A percentile compares a stretch with the other conserved stretches of the same genome.
phyloP scores from a whole-genome alignment of 2,329 filamentous ascomycete species.

The Arthrobotrys sinensis region DNA sequence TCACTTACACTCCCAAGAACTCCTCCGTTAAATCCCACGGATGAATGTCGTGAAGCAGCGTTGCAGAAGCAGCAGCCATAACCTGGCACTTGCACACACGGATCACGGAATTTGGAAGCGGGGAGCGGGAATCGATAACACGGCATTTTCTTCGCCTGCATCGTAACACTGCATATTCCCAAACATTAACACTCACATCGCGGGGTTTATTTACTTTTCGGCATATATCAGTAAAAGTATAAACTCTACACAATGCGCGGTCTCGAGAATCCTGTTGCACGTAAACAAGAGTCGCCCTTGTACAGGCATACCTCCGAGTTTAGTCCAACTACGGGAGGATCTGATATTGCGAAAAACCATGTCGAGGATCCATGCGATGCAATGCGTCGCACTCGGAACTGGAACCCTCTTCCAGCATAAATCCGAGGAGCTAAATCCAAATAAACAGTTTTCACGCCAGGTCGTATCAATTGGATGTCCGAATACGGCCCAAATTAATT shows the following conservation, averaged over 20 bases:
- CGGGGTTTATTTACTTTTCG: constrained; percentile 19
- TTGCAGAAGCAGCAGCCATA: background rate
- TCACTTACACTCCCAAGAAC: background rate
- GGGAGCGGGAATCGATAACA: constrained; percentile 8
- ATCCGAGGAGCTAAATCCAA: constrained; percentile 14
- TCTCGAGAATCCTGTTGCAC: background rate
- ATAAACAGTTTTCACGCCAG: background rate
- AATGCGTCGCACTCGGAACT: constrained; percentile 21
- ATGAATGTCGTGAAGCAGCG: background rate
- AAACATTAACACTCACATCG: constrained; percentile 8
- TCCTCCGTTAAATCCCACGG: no score
- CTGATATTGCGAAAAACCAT: background rate
- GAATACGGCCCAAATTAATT: background rate
- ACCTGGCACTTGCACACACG: background rate
- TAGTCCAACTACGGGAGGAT: constrained; percentile 3
- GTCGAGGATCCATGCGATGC: constrained; percentile 28
- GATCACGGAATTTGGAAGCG: constrained; percentile 17
- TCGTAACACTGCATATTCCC: constrained; percentile 27
- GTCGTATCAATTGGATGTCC: background rate
- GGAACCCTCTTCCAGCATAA: constrained; percentile 12
- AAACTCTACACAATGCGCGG: background rate
- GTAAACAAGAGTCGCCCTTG: constrained; percentile 5
- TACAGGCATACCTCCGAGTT: background rate
- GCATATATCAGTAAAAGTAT: no score
- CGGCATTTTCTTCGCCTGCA: constrained; percentile 9